A percentile compares a stretch with the other conserved stretches of the same genome.
These are phyloP conservation scores for Collybiopsis luxurians DNA, from an alignment of 768 basidiomycete species.

Conservation along the genomic window DNA sequence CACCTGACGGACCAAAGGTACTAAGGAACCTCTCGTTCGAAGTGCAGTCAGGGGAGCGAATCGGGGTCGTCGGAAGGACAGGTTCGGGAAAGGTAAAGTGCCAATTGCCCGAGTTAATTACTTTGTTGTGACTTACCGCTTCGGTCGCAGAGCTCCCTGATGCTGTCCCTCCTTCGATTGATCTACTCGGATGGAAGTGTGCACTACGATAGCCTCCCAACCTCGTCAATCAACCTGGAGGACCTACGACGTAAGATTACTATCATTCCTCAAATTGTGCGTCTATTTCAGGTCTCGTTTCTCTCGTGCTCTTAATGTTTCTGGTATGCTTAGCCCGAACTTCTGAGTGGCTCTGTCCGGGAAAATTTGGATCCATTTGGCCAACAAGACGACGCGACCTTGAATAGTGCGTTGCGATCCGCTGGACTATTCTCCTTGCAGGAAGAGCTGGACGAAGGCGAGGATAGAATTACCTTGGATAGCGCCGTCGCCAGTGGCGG, in stretches of 20 bases:
- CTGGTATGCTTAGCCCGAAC: constrained; percentile 11
- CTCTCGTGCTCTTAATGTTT: not conserved
- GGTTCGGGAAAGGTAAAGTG: constrained; percentile 47
- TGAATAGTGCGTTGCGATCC: constrained; percentile 57
- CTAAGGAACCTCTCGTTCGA: constrained; percentile 42
- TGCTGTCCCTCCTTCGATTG: constrained; percentile 47
- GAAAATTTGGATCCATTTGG: constrained; percentile 67
- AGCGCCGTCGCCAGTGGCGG: constrained; percentile 61
- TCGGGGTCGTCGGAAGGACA: constrained; percentile 57
- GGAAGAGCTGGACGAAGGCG: constrained; percentile 4
- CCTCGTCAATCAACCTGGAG: constrained; percentile 41
- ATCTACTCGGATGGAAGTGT: constrained; percentile 46
- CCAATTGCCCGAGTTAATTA: constrained; percentile 12
- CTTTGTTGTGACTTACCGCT: not conserved
- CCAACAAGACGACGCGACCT: constrained; percentile 64
- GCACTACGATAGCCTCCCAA: constrained; percentile 40
- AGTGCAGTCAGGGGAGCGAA: constrained; percentile 42
- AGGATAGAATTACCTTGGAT: constrained; percentile 45
- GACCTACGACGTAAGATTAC: constrained; percentile 45
- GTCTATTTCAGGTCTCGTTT: not conserved
- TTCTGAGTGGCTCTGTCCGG: constrained; percentile 63
- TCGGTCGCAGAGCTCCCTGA: constrained; percentile 34
- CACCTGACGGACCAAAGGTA: constrained; percentile 40
- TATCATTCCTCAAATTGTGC: constrained; percentile 37
- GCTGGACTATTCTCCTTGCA: constrained; percentile 48